phyloP scores from a whole-genome alignment of 176 grass and related monocot species.

The Bolboschoenus planiculmis region DNA sequence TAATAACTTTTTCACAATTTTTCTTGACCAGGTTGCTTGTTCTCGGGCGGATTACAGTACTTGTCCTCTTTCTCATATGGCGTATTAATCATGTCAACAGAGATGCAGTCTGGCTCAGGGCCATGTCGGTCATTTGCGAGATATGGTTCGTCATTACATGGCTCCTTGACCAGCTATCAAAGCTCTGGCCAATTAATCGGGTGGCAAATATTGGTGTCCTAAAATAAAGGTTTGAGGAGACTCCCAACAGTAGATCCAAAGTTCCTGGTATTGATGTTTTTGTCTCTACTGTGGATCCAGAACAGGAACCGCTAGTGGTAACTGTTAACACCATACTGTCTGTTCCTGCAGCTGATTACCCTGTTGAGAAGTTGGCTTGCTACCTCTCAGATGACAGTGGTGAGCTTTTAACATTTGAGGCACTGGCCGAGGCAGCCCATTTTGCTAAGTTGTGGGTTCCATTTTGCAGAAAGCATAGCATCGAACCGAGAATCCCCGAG shows the following conservation, averaged over 20 bases:
- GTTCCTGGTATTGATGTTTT: slow-evolving; percentile 71
- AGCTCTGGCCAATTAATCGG: slow-evolving; percentile 71
- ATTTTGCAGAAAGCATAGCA: too few species aligned
- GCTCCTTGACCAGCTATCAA: slow-evolving; percentile 69
- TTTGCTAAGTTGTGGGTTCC: slow-evolving; percentile 77
- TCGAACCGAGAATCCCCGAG: slow-evolving; percentile 56
- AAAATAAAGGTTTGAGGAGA: slow-evolving; percentile 52
- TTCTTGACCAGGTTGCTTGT: too few species aligned
- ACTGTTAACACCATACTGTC: slow-evolving; percentile 86
- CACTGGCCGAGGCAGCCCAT: slow-evolving; percentile 59
- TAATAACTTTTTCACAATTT: too few species aligned
- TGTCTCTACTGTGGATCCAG: slow-evolving; percentile 68
- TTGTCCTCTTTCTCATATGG: too few species aligned
- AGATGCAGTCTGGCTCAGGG: slow-evolving; percentile 84
- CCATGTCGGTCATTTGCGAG: slow-evolving; percentile 66
- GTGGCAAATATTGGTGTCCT: slow-evolving; percentile 46
- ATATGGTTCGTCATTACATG: slow-evolving; percentile 81
- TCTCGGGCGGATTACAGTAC: too few species aligned
- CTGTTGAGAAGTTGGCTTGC: slow-evolving; percentile 52
- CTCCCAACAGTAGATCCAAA: slow-evolving; percentile 33
- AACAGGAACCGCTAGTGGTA: slow-evolving; percentile 70
- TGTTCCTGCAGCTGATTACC: slow-evolving; percentile 87
- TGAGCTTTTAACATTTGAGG: slow-evolving; percentile 63
- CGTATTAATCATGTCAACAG: slow-evolving; percentile 56
- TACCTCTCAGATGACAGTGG: slow-evolving; percentile 83